phyloP scores from a whole-genome alignment of 148 eudicot genomes.

The Hydrangea macrophylla region DNA sequence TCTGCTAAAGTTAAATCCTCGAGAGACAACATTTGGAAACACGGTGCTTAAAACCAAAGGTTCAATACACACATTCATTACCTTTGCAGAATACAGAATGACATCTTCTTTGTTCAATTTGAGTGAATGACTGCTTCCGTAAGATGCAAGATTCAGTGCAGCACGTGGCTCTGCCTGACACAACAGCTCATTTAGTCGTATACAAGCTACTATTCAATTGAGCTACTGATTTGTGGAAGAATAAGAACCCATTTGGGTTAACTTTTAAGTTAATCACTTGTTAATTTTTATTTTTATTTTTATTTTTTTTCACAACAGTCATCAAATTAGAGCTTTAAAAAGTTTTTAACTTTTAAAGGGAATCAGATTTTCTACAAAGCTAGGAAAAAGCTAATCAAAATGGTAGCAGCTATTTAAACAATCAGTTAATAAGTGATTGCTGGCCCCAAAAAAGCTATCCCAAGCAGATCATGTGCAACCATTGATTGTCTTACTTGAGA shows the following conservation, averaged over 20 bases:
- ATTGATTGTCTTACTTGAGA: constrained; percentile 73
- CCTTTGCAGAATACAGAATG: constrained; percentile 96
- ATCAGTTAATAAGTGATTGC: no score
- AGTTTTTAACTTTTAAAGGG: no score
- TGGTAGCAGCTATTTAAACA: no score
- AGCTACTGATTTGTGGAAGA: neutral
- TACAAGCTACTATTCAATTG: constrained; percentile 7
- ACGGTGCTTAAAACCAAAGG: neutral
- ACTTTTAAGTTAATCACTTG: no score
- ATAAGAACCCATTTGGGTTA: no score
- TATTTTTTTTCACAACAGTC: no score
- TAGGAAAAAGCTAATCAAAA: no score
- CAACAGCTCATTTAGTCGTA: constrained; percentile 33
- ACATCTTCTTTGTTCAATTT: constrained; percentile 89
- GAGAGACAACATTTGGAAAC: neutral
- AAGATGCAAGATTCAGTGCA: constrained; percentile 95
- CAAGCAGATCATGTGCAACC: no score
- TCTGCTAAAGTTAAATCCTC: neutral
- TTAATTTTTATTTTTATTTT: no score
- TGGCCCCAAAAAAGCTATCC: no score
- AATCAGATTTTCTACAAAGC: no score
- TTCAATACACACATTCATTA: constrained; percentile 16
- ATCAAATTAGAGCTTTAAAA: no score
- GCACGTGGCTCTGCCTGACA: constrained; percentile 99
- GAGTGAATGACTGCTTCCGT: constrained; percentile 92